Evolutionary conservation across 768 basidiomycete species (phyloP), one percentile per base, ranked within the genome.

Genomic region (Rhizopogon rudus): DNA sequence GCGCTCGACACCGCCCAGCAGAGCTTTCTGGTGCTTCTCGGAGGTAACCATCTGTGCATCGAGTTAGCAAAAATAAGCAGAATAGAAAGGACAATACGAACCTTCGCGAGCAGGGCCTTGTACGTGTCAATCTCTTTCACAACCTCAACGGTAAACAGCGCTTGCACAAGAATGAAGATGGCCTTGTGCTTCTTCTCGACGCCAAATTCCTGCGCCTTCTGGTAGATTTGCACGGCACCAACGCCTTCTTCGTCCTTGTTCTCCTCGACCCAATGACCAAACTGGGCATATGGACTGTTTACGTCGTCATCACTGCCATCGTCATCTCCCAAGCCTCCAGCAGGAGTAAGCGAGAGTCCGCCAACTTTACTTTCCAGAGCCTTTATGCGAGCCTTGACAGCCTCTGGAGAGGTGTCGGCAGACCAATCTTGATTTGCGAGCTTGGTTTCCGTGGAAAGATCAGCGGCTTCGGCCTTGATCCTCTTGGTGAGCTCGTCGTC

Each of bases 181-280:
- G 88, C 81, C 79, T 88, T 95, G 78, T 98, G 92, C 73, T 97
- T 98, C 77, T 91, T 94, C 66, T 91, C 93, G 59, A 98, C 87
- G 42, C 91, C 92, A 22, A 94, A 67, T 50, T 96, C 94, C 65
- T 95, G 87, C 1, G 88, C 88, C 75, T 93, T 93, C 73, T 91
- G 88, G 76, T 78, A 93, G 41, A 95, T 81, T 22, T 87, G 83
- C 50, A 88, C 76, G 4, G 76, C 73, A 17, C 75, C 75, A 9
- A 67, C 28, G 9, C 44, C 61, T 37, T 59, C 55, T 16, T 69
- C 70, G 29, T 72, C 77, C 40, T 76, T 77, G 55, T 86, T 85
- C 57, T 93, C 92, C 63, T 85, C 81, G 55, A 92, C 78, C 96
- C 95, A 98, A 42, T 75, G 79, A 5, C 91, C 91, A 51, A 98